Evolutionary conservation across 441 rosid species (phyloP).

Genomic region (Isatis lusitanica): DNA sequence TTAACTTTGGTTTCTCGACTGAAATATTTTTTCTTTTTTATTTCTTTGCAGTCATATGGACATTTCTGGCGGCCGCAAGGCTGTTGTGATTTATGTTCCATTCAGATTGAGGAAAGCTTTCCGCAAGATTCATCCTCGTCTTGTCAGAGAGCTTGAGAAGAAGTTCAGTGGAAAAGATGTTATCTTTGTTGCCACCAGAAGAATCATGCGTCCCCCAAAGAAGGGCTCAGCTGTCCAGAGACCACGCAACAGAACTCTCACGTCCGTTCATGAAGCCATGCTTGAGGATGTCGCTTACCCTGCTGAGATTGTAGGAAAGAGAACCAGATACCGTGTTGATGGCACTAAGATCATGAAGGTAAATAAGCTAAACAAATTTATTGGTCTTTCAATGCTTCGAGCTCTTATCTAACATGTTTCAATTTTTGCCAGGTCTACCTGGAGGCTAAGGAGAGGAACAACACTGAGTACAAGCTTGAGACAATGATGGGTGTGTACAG

Average conservation of each 20-base stretch:
- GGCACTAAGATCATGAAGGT: conserved; percentile 77
- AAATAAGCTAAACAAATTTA: not conserved
- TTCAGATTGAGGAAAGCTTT: conserved; percentile 77
- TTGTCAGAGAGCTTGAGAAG: conserved; percentile 80
- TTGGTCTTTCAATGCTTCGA: not conserved
- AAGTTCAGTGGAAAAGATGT: conserved; percentile 86
- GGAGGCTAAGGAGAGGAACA: conserved; percentile 76
- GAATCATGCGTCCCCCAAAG: conserved; percentile 81
- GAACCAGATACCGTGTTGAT: conserved; percentile 67
- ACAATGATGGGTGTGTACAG: conserved; percentile 62
- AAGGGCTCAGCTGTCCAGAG: conserved; percentile 79
- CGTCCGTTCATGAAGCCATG: conserved; percentile 71
- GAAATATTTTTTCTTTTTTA: not conserved
- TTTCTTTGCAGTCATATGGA: conserved; percentile 59
- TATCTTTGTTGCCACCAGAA: conserved; percentile 59
- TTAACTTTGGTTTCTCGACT: not conserved
- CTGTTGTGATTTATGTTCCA: conserved; percentile 74
- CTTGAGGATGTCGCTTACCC: conserved; percentile 77
- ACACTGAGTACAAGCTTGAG: conserved; percentile 57
- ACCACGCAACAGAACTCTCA: conserved; percentile 73
- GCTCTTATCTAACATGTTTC: not conserved
- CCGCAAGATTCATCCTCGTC: conserved; percentile 77
- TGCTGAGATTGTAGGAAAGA: conserved; percentile 81
- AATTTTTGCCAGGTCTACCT: conserved; percentile 47
- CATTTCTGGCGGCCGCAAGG: conserved; percentile 66